Evolutionary conservation across 176 grass and related monocot genomes (phyloP).

Genomic region (Carex parvula): DNA sequence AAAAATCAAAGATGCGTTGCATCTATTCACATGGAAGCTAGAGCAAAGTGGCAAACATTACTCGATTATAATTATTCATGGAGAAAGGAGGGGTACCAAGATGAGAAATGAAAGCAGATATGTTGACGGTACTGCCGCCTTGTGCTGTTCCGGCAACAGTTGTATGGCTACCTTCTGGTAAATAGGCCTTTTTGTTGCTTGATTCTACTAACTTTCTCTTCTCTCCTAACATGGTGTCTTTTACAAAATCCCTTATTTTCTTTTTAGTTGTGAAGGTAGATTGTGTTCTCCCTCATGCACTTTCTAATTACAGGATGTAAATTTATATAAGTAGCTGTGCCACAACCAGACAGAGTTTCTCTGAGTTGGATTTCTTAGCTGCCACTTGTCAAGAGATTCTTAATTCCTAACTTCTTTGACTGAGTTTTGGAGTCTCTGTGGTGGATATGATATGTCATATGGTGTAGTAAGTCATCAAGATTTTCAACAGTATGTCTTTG

Average conservation of each 20-base stretch:
- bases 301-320: neutral
- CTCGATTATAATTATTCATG: neutral
- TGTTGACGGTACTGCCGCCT: neutral
- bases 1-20: neutral
- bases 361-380: neutral
- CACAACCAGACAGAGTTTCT: no score
- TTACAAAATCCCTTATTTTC: no score
- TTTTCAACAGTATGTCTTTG: neutral
- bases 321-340: neutral
- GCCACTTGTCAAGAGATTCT: neutral
- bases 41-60: neutral
- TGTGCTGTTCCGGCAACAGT: neutral
- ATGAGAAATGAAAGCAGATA: constrained; percentile 21
- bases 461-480: neutral
- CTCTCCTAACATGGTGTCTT: neutral
- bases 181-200: neutral
- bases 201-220: constrained; percentile 2
- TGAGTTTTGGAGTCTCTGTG: neutral
- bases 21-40: neutral
- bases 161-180: neutral
- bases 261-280: neutral
- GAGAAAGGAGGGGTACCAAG: constrained; percentile 3
- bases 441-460: neutral
- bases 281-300: neutral
- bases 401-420: constrained; percentile 19